Evolutionary conservation across 1,139 yeast genomes (phyloP).

Genomic region (Scheffersomyces insectosa): DNA sequence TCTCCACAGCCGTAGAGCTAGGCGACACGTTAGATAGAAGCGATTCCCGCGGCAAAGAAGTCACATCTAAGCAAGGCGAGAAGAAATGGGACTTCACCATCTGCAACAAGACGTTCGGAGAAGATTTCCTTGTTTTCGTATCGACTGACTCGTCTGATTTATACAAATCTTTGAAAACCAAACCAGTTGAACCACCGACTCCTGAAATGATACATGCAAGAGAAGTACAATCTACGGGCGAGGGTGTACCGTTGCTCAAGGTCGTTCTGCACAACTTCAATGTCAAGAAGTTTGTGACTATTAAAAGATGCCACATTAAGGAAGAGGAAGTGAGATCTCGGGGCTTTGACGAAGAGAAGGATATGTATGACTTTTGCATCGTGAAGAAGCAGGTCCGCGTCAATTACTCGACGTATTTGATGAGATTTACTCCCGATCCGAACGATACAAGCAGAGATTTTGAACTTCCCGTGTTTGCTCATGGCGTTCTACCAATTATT

Average conservation of each 20-base stretch:
- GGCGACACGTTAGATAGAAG: too few relatives aligned
- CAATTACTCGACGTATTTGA: conserved; percentile 3
- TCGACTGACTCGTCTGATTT: conserved; percentile 4
- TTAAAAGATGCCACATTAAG: conserved; percentile 1
- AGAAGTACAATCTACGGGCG: conserved; percentile 6
- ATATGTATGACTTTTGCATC: conserved; percentile 3
- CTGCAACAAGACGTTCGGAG: background rate
- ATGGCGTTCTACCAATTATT: conserved; percentile 6
- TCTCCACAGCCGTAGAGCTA: too few relatives aligned
- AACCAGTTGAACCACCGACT: background rate
- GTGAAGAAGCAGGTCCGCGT: conserved; percentile 4
- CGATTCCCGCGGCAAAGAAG: too few relatives aligned
- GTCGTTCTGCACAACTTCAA: conserved; percentile 1
- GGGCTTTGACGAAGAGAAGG: conserved; percentile 3
- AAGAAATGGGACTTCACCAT: conserved; percentile 1
- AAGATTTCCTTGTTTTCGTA: conserved; percentile 3
- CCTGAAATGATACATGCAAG: background rate
- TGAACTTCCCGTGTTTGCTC: conserved; percentile 7
- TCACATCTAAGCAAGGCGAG: too few relatives aligned
- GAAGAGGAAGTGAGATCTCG: background rate
- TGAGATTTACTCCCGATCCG: conserved; percentile 3
- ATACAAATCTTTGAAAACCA: conserved; percentile 3
- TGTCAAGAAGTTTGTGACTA: conserved; percentile 4
- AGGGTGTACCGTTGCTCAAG: conserved; percentile 8
- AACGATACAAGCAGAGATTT: conserved; percentile 2